phyloP scores from a whole-genome alignment of 2,329 filamentous ascomycete species.

The Emmonsia crescens region DNA sequence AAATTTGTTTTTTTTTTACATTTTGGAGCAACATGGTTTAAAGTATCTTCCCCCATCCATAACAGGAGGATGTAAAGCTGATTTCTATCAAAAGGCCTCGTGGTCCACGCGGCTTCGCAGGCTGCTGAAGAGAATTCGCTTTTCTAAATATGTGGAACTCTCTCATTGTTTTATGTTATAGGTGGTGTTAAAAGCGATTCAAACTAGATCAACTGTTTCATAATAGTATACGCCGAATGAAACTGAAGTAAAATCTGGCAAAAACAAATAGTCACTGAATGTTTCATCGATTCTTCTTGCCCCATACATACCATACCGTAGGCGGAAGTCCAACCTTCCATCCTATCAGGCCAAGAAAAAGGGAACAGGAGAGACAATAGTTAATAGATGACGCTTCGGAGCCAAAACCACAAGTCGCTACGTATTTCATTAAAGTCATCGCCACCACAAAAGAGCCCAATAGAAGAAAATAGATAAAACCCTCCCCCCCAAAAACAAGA shows the following conservation, averaged over 20 bases:
- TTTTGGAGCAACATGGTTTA: background rate
- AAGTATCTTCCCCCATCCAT: background rate
- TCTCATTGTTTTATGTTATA: no score
- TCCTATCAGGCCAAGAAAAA: background rate
- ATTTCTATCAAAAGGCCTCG: background rate
- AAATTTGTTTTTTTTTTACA: background rate
- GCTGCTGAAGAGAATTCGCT: background rate
- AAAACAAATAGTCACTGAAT: no score
- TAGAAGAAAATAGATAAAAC: background rate
- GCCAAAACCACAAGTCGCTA: background rate
- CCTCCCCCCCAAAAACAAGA: background rate
- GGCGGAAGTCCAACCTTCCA: background rate
- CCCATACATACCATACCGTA: no score
- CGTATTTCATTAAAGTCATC: background rate
- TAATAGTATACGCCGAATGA: no score
- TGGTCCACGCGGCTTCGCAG: background rate
- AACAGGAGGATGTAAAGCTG: background rate
- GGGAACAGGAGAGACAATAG: background rate
- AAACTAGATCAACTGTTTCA: no score
- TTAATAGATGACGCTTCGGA: background rate
- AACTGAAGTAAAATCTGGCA: no score
- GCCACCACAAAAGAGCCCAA: background rate
- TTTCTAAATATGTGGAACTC: background rate
- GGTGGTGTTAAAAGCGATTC: no score
- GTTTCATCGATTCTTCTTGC: no score